Percentiles rank a stretch among this genome's conserved stretches.
phyloP scores from a whole-genome alignment of 768 basidiomycete species.

The Bullera alba region DNA sequence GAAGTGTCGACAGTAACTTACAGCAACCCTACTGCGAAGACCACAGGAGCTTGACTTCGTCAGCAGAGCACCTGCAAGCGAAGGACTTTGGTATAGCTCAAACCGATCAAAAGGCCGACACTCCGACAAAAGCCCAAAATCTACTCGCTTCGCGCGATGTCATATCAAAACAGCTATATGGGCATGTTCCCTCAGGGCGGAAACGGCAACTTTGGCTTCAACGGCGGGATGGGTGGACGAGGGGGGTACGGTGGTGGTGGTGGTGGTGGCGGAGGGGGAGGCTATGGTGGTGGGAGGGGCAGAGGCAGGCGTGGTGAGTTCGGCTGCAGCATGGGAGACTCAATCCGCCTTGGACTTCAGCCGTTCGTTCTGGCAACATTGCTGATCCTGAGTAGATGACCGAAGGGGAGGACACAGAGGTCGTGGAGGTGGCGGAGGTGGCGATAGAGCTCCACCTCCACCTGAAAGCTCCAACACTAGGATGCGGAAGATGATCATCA shows the following conservation, averaged over 20 bases:
- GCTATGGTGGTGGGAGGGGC: slow-evolving; percentile 24
- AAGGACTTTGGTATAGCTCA: no score
- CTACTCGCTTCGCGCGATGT: neutral
- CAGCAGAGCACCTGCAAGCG: no score
- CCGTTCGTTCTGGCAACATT: no score
- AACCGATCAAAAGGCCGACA: no score
- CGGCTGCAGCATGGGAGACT: neutral
- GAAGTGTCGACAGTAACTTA: no score
- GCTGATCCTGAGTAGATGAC: slow-evolving; percentile 19
- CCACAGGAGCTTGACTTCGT: no score
- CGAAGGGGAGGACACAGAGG: slow-evolving; percentile 16
- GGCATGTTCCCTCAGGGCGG: no score
- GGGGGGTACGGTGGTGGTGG: slow-evolving; percentile 20
- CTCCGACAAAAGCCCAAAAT: no score
- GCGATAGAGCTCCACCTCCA: slow-evolving; percentile 11
- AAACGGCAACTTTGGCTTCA: slow-evolving; percentile 1
- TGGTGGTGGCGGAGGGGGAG: slow-evolving; percentile 17
- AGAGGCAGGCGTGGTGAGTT: slow-evolving; percentile 8
- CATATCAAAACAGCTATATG: neutral
- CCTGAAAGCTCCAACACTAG: slow-evolving; percentile 27
- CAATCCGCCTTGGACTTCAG: neutral
- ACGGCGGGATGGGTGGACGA: slow-evolving; percentile 10
- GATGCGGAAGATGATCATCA: slow-evolving; percentile 41
- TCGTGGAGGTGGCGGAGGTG: slow-evolving; percentile 5
- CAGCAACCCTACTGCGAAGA: no score